Base-by-base conservation (phyloP, 352 stramenopile species). In the Albugo laibachii region DNA sequence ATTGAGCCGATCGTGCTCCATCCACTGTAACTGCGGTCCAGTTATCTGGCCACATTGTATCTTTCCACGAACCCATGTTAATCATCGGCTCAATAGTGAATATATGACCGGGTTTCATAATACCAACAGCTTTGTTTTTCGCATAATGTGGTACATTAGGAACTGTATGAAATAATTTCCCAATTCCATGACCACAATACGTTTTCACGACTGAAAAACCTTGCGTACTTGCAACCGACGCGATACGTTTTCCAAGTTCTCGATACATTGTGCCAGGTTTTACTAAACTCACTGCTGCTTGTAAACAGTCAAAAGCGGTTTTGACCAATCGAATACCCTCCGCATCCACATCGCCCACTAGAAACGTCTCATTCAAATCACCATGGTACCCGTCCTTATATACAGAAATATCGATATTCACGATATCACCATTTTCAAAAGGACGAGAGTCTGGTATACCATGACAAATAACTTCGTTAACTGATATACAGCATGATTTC, bases 81-180 rank as follows among this genome's bases (percentile, higher is more conserved):
- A 99, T 98, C 95, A 99, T 99, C 10, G 95, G 95, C 59, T 99
- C 95, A 48, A 99, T 97, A 0, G 95, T 99, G 65, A 99, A 99
- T 39, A 98, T 94, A 69, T 98, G 92, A 20, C 94, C 94, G 2
- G 83, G 79, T 54, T 95, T 96, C 87, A 99, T 98, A 18, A 97
- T 89, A 31, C 94, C 95, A 37, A 88, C 69, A 19, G 92, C 87
- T 64, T 99, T 98, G 58, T 98, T 98, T 66, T 97, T 98, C 13
- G 86, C 75, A 59, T 98, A 98, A 59, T 99, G 95, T 14, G 93
- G 93, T 4, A 99, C 75, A 52, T 97, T 98, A 0, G 95, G 95
- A 16, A 83, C 68, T 42, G 84, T 96, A 65, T 99, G 95, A 59
- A 99, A 98, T 14, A 97, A 63, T 50, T 61, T 74, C 20, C 94